Evolutionary conservation across 1,284 basidiomycete genomes (phyloP), one percentile per base, ranked within the genome.

Genomic region (Rhodotorula sp.): DNA sequence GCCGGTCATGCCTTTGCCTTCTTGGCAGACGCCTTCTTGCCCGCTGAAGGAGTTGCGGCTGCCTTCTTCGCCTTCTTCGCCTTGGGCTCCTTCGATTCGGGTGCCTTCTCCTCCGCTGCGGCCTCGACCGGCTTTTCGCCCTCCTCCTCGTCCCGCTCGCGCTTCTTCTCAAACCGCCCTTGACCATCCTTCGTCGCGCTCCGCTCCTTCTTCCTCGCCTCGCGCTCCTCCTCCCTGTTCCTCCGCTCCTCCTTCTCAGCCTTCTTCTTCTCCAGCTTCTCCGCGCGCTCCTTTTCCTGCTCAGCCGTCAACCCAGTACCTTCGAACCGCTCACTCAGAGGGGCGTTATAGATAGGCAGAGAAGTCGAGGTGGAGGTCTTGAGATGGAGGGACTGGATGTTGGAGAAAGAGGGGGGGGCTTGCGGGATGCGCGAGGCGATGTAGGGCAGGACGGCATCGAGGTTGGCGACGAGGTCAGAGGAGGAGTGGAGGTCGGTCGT

Each of bases 341-440:
- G 81, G 77, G 89, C 90, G 54, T 84, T 87, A 92, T 93, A 99
- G 75, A 99, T 87, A 2, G 95, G 95, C 40, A 99, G 82, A 71
- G 89, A 87, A n/a, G 88, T 84, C 61, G 89, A 91, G 26, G 86
- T 86, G 73, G 87, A 90, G 5, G 93, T 96, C 83, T 99, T 99
- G 83, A 99, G 87, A 74, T 94, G 86, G 37, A 99, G 81, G 69
- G 87, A 89, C 77, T 96, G 92, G 59, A 99, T 83, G 79, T 97
- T 97, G 55, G 31, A 24, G 61, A 69, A 74, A 26, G 65, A 46
- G 11, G 46, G 2, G 22, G 64, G 60, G 3, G 68, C 58, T 65
- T 90, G 88, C 73, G 79, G 80, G 52, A 97, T 86, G 62, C 85
- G 84, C 56, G 78, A 76, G 48, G 89, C 85, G 67, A 95, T 83